Base-by-base conservation (phyloP, 2,329 filamentous ascomycete species). In the Ascocoryne sarcoides region DNA sequence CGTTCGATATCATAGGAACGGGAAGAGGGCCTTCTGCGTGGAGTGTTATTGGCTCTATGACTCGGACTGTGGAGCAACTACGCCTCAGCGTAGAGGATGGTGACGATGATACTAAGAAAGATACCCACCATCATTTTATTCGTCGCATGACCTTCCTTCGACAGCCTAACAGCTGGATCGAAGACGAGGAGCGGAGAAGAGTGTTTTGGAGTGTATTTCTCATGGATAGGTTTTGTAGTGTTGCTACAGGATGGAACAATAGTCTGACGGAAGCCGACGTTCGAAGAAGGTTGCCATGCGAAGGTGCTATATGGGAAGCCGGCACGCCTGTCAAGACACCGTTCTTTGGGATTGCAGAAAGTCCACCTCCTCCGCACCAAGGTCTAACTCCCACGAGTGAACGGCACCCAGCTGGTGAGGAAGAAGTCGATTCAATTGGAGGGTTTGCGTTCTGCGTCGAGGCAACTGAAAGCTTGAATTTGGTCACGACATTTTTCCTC, bases 321-420 rank as follows among this genome's bases (percentile, higher is more conserved):
- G 51, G 50, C 14, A 51, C 46, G 10, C 50, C 50, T 28, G 26
- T 48, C 5, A 50, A 52, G 16, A 46, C 53, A 1, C 46, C 40
- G 2, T 65, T 60, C 39, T 67, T 67, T 46, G 65, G 64, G 4
- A 57, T 67, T 4, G 54, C 60, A 2, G 60, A 64, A n/a, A n/a
- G n/a, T n/a, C n/a, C 21, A 55, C 54, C 32, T 51, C 54, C 8
- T 50, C 47, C 29, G 42, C 39, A 12, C 30, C 41, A 20, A n/a
- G n/a, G n/a, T n/a, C n/a, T n/a, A n/a, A n/a, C n/a, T n/a, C n/a
- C n/a, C n/a, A n/a, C n/a, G n/a, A n/a, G n/a, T n/a, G n/a, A n/a
- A n/a, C n/a, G n/a, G n/a, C n/a, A n/a, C n/a, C n/a, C n/a, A n/a
- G n/a, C n/a, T n/a, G n/a, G n/a, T n/a, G n/a, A n/a, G n/a, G n/a